phyloP scores from a whole-genome alignment of 2,329 filamentous ascomycete species.

The Alternaria dauci region DNA sequence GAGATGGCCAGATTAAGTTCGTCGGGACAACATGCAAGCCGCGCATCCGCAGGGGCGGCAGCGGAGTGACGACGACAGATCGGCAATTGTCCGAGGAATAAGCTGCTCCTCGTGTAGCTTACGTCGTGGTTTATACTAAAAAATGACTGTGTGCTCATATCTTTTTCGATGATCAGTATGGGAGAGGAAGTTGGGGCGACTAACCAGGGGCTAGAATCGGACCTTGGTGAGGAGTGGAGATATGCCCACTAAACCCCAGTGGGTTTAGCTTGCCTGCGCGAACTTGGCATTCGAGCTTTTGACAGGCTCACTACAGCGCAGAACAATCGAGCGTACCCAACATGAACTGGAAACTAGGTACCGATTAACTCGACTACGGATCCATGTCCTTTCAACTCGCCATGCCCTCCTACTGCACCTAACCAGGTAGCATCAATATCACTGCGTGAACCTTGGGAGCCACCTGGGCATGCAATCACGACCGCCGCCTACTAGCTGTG shows the following conservation, averaged over 20 bases:
- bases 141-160: neutral
- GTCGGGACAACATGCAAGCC: no score
- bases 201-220: neutral
- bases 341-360: no score
- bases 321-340: no score
- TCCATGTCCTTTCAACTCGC: neutral
- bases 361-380: neutral
- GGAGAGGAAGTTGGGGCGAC: neutral
- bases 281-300: neutral
- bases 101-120: neutral
- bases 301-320: neutral
- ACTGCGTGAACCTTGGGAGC: neutral
- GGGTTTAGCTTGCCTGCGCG: neutral
- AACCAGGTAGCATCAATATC: neutral
- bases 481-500: neutral
- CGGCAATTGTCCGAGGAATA: neutral
- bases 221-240: neutral
- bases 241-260: neutral
- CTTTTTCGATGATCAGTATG: neutral
- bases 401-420: neutral
- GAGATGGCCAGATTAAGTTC: no score
- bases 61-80: neutral
- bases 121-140: neutral
- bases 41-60: neutral
- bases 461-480: neutral